Evolutionary conservation across 768 basidiomycete genomes (phyloP).

Genomic region (Filobasidium wieringae): DNA sequence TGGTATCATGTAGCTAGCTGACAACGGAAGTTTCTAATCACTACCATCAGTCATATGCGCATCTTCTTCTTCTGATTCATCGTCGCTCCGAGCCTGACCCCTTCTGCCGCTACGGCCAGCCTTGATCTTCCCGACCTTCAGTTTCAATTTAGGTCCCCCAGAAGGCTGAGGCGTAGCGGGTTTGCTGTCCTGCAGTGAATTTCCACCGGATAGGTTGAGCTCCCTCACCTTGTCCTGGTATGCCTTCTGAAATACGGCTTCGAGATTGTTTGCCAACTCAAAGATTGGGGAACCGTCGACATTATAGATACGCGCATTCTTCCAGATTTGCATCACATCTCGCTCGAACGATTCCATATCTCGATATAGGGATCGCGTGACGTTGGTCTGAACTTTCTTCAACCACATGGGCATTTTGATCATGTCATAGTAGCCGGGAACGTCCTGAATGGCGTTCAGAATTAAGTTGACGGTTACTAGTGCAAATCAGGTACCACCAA

Average conservation of each 20-base stretch:
- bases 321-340: slow-evolving; percentile 84
- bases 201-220: too few relatives aligned
- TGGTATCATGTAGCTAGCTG: neutral
- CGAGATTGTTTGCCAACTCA: slow-evolving; percentile 85
- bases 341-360: slow-evolving; percentile 56
- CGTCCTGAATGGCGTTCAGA: slow-evolving; percentile 42
- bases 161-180: neutral
- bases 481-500: neutral
- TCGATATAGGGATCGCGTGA: slow-evolving; percentile 55
- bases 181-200: too few relatives aligned
- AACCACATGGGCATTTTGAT: slow-evolving; percentile 81
- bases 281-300: slow-evolving; percentile 93
- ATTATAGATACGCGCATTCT: slow-evolving; percentile 86
- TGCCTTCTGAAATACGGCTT: slow-evolving; percentile 66
- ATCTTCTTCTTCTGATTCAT: neutral
- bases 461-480: neutral
- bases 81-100: neutral
- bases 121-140: neutral
- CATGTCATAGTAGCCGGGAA: slow-evolving; percentile 78
- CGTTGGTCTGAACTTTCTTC: slow-evolving; percentile 62
- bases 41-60: neutral
- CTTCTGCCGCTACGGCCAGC: neutral
- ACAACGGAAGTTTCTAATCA: neutral
- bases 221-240: slow-evolving; percentile 45
- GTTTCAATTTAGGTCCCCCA: neutral